phyloP scores from a whole-genome alignment of 352 stramenopile species.

The Pythium plurisporium region DNA sequence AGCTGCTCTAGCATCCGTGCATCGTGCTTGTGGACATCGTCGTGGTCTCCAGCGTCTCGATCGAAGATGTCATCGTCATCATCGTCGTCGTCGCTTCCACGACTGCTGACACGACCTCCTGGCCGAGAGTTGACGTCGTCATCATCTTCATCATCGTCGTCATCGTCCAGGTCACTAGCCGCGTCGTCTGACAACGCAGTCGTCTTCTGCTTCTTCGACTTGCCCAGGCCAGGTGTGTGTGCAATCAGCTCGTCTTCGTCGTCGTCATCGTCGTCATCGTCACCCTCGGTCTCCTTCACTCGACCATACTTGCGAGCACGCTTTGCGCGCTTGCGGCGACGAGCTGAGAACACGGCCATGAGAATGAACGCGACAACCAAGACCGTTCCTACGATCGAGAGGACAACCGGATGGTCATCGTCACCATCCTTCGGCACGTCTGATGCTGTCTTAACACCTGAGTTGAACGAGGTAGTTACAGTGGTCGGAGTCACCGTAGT shows the following conservation, averaged over 20 bases:
- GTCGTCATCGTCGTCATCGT: constrained; percentile 53
- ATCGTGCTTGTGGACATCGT: constrained; percentile 48
- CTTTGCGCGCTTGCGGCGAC: constrained; percentile 51
- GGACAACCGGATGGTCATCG: constrained; percentile 58
- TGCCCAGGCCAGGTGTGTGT: constrained; percentile 14
- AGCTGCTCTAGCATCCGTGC: constrained; percentile 51
- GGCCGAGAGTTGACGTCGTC: constrained; percentile 53
- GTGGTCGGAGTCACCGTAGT: background rate
- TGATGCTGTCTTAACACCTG: background rate
- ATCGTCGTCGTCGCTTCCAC: constrained; percentile 37
- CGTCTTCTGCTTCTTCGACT: constrained; percentile 29
- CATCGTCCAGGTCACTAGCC: constrained; percentile 29
- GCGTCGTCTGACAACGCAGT: constrained; percentile 3
- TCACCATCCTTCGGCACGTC: constrained; percentile 10
- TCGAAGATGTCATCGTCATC: constrained; percentile 80
- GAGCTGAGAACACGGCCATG: constrained; percentile 55
- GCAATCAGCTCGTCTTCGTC: constrained; percentile 57
- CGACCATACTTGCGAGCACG: constrained; percentile 55
- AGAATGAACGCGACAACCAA: constrained; percentile 71
- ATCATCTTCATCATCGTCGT: constrained; percentile 25
- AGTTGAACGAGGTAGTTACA: background rate
- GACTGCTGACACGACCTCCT: constrained; percentile 30
- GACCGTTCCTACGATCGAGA: constrained; percentile 66
- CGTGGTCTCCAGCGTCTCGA: constrained; percentile 31
- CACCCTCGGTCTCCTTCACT: constrained; percentile 39